Evolutionary conservation across 805 yeast species (phyloP).

Genomic region (Groenewaldozyma tartarivorans): DNA sequence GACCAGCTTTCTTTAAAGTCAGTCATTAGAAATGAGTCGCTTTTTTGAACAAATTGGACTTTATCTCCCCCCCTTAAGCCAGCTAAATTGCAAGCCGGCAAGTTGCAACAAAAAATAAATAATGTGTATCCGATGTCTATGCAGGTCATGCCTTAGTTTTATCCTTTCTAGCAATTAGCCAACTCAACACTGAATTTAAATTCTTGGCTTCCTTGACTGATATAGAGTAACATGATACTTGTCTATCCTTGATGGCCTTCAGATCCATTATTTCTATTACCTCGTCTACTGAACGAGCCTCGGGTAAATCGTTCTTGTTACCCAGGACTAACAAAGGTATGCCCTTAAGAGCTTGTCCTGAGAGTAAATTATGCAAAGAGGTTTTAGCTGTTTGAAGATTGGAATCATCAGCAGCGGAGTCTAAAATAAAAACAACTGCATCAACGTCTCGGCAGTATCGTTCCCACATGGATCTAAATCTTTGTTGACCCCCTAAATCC

Average conservation of each 20-base stretch:
- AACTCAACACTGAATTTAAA: slow-evolving; percentile 26
- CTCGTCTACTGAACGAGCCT: slow-evolving; percentile 25
- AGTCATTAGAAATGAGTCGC: not conserved
- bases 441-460: slow-evolving; percentile 29
- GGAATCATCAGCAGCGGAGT: slow-evolving; percentile 26
- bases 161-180: slow-evolving; percentile 24
- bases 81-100: no score
- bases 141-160: slow-evolving; percentile 1
- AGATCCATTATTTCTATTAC: slow-evolving; percentile 25
- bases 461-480: slow-evolving; percentile 32
- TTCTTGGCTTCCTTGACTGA: slow-evolving; percentile 28
- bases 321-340: slow-evolving; percentile 30
- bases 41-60: no score
- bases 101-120: no score
- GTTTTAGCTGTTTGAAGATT: slow-evolving; percentile 23
- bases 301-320: slow-evolving; percentile 28
- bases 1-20: not conserved
- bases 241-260: slow-evolving; percentile 24
- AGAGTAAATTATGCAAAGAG: slow-evolving; percentile 25
- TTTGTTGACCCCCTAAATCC: slow-evolving; percentile 33
- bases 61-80: no score
- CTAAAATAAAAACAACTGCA: slow-evolving; percentile 29
- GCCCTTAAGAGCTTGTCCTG: slow-evolving; percentile 22
- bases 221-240: slow-evolving; percentile 28
- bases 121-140: not conserved